Evolutionary conservation across 768 basidiomycete genomes (phyloP), one percentile per base, ranked within the genome.

Genomic region (Hygrophorus russula): DNA sequence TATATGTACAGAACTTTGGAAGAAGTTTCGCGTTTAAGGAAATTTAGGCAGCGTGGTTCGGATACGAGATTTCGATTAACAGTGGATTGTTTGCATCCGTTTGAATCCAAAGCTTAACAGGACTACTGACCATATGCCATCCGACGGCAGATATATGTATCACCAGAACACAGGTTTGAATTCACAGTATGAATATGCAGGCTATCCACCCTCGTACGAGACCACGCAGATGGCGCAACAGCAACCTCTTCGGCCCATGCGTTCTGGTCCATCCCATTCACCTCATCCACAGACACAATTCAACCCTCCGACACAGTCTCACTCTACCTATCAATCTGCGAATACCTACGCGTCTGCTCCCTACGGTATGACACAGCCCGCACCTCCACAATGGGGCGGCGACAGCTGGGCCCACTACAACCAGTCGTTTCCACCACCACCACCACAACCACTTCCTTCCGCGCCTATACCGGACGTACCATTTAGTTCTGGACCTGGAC

Each of bases 101-200:
- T 24, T 24, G 24, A n/a, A n/a, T n/a, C n/a, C n/a, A n/a, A n/a
- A n/a, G n/a, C n/a, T n/a, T n/a, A n/a, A n/a, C n/a, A n/a, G n/a
- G n/a, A n/a, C n/a, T n/a, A n/a, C n/a, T 42, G 31, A 18, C 15
- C 13, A 10, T 32, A 49, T 49, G 49, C 42, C 49, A 17, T 49
- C 49, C n/a, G 49, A 49, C 41, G 42, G 42, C 8, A 45, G 49
- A 39, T 49, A 46, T 38, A 47, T 51, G 40, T 51, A 51, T 34
- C 44, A 51, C 15, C 40, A 46, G 5, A 46, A 19, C 7, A 18
- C 45, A 30, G 42, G 32, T 0, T 36, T 47, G 32, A 33, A 44
- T 28, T 28, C 49, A 8, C 33, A 38, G 17, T 51, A 51, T 30
- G 49, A 51, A 7, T 51, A 51, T 41, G 39, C 47, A 17, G 20